Percentiles rank a stretch among this genome's conserved stretches.
These are phyloP conservation scores for Xenoacremonium recifei DNA, from an alignment of 2,329 filamentous ascomycete genomes.

Conservation along the genomic window DNA sequence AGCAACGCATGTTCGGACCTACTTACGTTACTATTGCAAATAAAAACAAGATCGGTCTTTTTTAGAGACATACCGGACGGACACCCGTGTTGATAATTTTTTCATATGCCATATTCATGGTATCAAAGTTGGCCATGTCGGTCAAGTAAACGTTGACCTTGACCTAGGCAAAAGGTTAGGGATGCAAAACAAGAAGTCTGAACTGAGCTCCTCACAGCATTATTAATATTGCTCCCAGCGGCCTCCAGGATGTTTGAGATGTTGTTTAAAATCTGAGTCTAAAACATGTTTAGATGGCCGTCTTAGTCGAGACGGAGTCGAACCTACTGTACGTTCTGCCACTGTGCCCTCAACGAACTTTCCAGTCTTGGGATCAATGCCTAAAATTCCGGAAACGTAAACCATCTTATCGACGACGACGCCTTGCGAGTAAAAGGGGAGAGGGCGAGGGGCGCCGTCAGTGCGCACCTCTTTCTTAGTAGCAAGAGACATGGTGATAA, in stretches of 20 bases:
- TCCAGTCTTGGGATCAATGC: conserved; percentile 3
- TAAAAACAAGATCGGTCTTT: no score
- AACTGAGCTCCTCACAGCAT: no score
- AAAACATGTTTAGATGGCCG: background rate
- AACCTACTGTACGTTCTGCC: background rate
- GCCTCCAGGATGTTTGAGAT: background rate
- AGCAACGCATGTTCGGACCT: no score
- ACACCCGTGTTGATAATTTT: no score
- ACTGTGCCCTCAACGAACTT: conserved; percentile 3
- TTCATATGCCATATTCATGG: no score
- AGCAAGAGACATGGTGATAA: no score
- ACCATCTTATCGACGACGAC: conserved; percentile 3
- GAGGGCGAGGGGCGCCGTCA: background rate
- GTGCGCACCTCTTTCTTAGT: conserved; percentile 2
- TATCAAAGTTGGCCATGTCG: no score
- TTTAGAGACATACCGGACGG: no score
- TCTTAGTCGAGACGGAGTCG: background rate
- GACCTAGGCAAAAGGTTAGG: no score
- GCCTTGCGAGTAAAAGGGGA: background rate
- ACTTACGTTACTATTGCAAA: no score
- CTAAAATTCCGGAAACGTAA: conserved; percentile 3
- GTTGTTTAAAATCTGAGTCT: background rate
- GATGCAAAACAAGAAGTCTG: no score
- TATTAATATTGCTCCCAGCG: background rate
- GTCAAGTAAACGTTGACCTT: no score